Percentiles rank a stretch among this genome's conserved stretches.
Evolutionary conservation across 2,329 filamentous ascomycete genomes (phyloP).

Genomic region (Mycosphaerella arachidis): DNA sequence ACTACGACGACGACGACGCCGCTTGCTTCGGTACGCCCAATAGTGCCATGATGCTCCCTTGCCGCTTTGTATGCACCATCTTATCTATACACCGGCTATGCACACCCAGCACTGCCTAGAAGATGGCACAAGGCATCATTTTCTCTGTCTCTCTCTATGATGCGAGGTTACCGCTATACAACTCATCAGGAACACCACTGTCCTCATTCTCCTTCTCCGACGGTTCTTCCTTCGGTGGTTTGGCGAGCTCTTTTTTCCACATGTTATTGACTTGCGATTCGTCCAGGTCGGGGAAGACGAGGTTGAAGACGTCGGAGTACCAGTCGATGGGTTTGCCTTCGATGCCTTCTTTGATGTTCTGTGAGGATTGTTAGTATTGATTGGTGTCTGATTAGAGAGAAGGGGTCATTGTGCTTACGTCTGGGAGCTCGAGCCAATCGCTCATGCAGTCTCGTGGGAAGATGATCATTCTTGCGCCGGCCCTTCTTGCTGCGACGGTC

Average conservation of each 20-base stretch:
- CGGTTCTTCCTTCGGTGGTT: slow-evolving; percentile 52
- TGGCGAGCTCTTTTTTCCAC: slow-evolving; percentile 62
- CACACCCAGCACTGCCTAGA: too few relatives aligned
- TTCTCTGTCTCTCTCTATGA: neutral
- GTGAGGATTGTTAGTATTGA: slow-evolving; percentile 16
- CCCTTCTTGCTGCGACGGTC: slow-evolving; percentile 88
- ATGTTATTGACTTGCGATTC: slow-evolving; percentile 63
- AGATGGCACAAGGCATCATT: too few relatives aligned
- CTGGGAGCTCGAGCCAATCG: slow-evolving; percentile 94
- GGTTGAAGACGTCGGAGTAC: slow-evolving; percentile 89
- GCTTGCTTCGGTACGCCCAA: too few relatives aligned
- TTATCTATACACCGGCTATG: too few relatives aligned
- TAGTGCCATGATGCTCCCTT: too few relatives aligned
- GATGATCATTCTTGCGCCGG: slow-evolving; percentile 87
- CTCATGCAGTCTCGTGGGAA: slow-evolving; percentile 95
- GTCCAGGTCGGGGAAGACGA: slow-evolving; percentile 82
- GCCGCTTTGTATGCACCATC: too few relatives aligned
- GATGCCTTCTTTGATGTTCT: slow-evolving; percentile 98
- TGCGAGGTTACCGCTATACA: slow-evolving; percentile 4
- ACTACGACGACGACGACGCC: too few relatives aligned
- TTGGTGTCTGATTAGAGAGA: neutral
- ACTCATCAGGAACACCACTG: slow-evolving; percentile 15
- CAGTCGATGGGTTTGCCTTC: slow-evolving; percentile 86
- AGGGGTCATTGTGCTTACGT: slow-evolving; percentile 61
- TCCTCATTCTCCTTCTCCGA: slow-evolving; percentile 23